phyloP scores from a whole-genome alignment of 768 basidiomycete genomes.

The Boletus reticulatus region DNA sequence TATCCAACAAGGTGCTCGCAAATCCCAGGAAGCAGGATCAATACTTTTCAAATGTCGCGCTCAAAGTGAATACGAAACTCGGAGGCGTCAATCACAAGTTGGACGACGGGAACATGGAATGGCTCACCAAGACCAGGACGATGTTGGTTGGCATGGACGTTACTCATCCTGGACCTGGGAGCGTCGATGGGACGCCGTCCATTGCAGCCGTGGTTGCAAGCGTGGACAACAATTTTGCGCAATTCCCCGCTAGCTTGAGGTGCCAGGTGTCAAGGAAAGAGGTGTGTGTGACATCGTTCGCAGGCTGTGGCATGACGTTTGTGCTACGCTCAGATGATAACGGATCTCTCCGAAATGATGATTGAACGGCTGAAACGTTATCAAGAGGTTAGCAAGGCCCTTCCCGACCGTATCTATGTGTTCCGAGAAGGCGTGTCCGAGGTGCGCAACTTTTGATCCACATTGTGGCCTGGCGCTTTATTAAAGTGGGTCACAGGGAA shows the following conservation, averaged over 20 bases:
- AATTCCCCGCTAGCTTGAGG: slow-evolving; percentile 73
- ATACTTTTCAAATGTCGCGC: slow-evolving; percentile 77
- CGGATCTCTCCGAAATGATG: slow-evolving; percentile 63
- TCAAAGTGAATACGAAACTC: slow-evolving; percentile 83
- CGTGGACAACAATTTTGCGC: slow-evolving; percentile 63
- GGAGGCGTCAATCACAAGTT: slow-evolving; percentile 82
- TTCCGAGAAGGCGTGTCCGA: slow-evolving; percentile 85
- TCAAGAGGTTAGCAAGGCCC: slow-evolving; percentile 47
- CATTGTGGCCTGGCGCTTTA: background rate
- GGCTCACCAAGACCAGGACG: slow-evolving; percentile 65
- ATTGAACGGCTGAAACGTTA: slow-evolving; percentile 64
- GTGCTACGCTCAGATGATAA: slow-evolving; percentile 57
- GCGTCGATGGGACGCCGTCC: slow-evolving; percentile 70
- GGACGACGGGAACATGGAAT: slow-evolving; percentile 52
- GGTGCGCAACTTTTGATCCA: slow-evolving; percentile 37
- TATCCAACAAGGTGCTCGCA: slow-evolving; percentile 55
- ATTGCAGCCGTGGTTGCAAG: slow-evolving; percentile 84
- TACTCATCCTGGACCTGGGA: slow-evolving; percentile 72
- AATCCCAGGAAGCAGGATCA: slow-evolving; percentile 64
- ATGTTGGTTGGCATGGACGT: slow-evolving; percentile 89
- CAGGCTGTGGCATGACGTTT: background rate
- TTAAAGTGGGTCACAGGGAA: slow-evolving; percentile 48
- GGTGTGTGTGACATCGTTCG: slow-evolving; percentile 10
- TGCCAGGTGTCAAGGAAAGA: slow-evolving; percentile 49
- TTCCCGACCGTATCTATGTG: slow-evolving; percentile 69